phyloP scores from a whole-genome alignment of 176 grass and related monocot species.

The Miscanthus lutarioriparius region DNA sequence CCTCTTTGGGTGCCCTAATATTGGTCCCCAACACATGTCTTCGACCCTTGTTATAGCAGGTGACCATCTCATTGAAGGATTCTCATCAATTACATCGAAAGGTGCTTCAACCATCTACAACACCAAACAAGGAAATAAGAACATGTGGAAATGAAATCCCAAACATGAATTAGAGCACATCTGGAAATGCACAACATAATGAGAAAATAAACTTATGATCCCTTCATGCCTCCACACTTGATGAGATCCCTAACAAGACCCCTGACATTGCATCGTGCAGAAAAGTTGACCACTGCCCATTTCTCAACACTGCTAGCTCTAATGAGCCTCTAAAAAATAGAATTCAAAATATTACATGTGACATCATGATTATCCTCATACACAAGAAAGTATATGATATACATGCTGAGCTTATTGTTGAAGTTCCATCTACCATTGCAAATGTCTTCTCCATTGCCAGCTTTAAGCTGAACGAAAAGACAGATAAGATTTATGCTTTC shows the following conservation, averaged over 20 bases:
- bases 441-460: too few species aligned
- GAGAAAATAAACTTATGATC: slow-evolving; percentile 44
- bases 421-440: too few species aligned
- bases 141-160: too few species aligned
- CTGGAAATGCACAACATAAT: not conserved
- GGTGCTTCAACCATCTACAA: slow-evolving; percentile 36
- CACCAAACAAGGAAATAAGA: not conserved
- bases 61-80: slow-evolving; percentile 11
- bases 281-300: slow-evolving; percentile 64
- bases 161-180: not conserved
- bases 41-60: slow-evolving; percentile 44
- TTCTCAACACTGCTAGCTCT: not conserved
- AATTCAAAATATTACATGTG: not conserved
- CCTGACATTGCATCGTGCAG: not conserved
- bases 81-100: slow-evolving; percentile 43
- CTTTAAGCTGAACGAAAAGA: too few species aligned
- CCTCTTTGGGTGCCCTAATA: too few species aligned
- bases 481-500: too few species aligned
- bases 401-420: too few species aligned
- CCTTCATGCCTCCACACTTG: slow-evolving; percentile 40
- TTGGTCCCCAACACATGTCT: too few species aligned
- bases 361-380: too few species aligned
- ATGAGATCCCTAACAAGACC: slow-evolving; percentile 37
- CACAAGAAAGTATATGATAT: too few species aligned
- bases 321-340: slow-evolving; percentile 42